Evolutionary conservation across 2,329 filamentous ascomycete species (phyloP).

Genomic region (Lachnellula arida): DNA sequence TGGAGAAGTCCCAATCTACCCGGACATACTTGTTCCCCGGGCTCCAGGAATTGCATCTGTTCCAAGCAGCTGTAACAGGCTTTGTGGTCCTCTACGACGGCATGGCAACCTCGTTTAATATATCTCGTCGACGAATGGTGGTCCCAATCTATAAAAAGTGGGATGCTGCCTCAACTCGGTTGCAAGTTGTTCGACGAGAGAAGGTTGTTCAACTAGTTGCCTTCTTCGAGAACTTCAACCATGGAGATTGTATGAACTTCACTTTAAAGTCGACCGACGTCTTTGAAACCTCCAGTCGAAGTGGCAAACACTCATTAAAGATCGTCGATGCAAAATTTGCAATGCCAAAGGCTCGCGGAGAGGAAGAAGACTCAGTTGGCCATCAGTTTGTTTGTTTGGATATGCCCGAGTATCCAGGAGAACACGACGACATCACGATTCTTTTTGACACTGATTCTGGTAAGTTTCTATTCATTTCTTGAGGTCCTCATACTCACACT

Average conservation of each 20-base stretch:
- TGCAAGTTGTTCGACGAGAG: conserved; percentile 76
- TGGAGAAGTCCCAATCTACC: conserved; percentile 57
- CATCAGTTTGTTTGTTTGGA: conserved; percentile 79
- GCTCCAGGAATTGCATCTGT: conserved; percentile 66
- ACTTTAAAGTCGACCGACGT: conserved; percentile 77
- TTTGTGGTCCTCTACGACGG: conserved; percentile 72
- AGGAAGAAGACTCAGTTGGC: conserved; percentile 49
- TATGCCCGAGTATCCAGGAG: conserved; percentile 81
- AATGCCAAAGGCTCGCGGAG: conserved; percentile 55
- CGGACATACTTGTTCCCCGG: conserved; percentile 67
- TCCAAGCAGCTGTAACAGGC: conserved; percentile 75
- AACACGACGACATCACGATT: conserved; percentile 88
- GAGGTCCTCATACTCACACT: not conserved
- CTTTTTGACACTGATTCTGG: conserved; percentile 70
- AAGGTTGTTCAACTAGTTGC: conserved; percentile 72
- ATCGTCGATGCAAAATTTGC: conserved; percentile 90
- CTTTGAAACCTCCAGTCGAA: conserved; percentile 64
- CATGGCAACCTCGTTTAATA: conserved; percentile 69
- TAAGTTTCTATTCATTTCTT: conserved; percentile 14
- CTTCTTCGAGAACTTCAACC: conserved; percentile 84
- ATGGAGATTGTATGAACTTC: conserved; percentile 87
- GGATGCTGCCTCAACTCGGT: conserved; percentile 74
- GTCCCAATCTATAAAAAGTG: conserved; percentile 93
- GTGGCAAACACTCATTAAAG: conserved; percentile 66
- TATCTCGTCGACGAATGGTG: conserved; percentile 80